Conservation (phyloP, 306 rosid species). For the Fragaria ananassa region DNA sequence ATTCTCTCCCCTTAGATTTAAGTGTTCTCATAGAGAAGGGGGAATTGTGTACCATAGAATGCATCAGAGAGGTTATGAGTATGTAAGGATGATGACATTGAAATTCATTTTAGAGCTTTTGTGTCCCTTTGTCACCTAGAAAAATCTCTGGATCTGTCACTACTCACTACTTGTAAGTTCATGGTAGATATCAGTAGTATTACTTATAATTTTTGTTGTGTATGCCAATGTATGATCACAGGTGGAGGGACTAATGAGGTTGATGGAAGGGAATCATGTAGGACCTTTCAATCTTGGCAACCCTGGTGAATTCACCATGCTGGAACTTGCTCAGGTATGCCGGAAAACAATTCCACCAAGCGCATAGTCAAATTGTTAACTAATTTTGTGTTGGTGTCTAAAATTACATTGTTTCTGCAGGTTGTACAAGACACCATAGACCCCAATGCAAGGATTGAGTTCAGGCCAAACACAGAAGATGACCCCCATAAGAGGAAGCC, state of each 20-base stretch:
- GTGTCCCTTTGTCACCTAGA: not conserved
- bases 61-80: not conserved
- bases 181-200: not conserved
- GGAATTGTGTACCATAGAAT: not conserved
- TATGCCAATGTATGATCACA: slow-evolving; percentile 15
- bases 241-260: slow-evolving; percentile 86
- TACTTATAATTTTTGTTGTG: slow-evolving; percentile 3
- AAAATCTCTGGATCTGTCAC: not conserved
- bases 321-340: slow-evolving; percentile 88
- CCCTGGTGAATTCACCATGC: slow-evolving; percentile 99
- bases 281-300: slow-evolving; percentile 99
- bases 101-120: not conserved
- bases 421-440: slow-evolving; percentile 90
- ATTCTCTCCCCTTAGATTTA: not conserved
- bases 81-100: not conserved
- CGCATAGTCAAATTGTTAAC: not conserved
- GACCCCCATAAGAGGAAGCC: slow-evolving; percentile 97
- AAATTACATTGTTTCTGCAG: slow-evolving; percentile 23
- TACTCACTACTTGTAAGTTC: not conserved
- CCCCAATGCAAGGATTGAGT: slow-evolving; percentile 82
- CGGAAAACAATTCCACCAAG: not conserved
- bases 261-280: slow-evolving; percentile 91
- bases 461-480: slow-evolving; percentile 88
- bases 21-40: not conserved
- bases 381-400: not conserved